Evolutionary conservation across 441 rosid genomes (phyloP), one percentile per base, ranked within the genome.

Genomic region (Caryocar brasiliense): DNA sequence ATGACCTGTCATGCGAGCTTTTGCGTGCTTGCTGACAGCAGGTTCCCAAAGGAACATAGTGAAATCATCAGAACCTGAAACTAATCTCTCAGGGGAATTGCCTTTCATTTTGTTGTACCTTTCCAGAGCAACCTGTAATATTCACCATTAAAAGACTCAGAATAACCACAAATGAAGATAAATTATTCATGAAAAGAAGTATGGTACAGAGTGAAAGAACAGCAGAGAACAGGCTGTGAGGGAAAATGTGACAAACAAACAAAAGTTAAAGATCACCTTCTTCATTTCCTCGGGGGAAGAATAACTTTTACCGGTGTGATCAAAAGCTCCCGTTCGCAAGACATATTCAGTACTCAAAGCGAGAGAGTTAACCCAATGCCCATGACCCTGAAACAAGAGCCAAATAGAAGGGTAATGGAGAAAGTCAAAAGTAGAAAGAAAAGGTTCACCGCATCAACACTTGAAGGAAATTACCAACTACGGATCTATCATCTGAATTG

Each of bases 1-100:
- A 73, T 92, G 95, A 50, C 98, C 98, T 4, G 92, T 92, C 81
- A 92, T 76, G 7, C 94, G 95, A 40, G 81, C 73, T 74, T 80
- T 92, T 20, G 89, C 78, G 51, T 88, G 94, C 56, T 92, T 92
- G 73, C 84, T 79, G 53, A 77, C 76, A 49, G 91, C 71, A 53
- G 99, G 99, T 54, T 92, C 97, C 97, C 97, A 92, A 13, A 92
- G 89, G 57, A 92, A 87, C 98, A 92, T 83, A 6, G 98, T 88
- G 60, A 77, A 81, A 79, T 92, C 98, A 73, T 92, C 97, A 56
- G 95, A 92, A 39, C 99, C 97, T 37, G 97, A 88, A 25, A 92
- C 94, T 70, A 85, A 73, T 76, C 97, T 77, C 75, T 92, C 97
- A 47, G 97, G 95, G 37, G 85, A 73, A 55, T 59, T 72, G 54